Conservation (phyloP, 2,329 filamentous ascomycete species). For the Periconia macrospinosa region DNA sequence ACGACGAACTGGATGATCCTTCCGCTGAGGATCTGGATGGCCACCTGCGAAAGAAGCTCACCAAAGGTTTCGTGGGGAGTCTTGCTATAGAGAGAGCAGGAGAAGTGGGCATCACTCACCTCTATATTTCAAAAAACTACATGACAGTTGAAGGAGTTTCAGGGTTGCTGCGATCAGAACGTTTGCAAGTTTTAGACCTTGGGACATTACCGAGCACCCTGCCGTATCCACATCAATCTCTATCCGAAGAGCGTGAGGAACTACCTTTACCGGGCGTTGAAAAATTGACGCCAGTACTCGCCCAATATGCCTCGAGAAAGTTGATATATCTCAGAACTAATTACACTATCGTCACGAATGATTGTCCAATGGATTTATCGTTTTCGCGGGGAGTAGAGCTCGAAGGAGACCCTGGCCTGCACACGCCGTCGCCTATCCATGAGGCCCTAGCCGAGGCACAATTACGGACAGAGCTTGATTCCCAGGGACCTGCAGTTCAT, state of each 20-base stretch:
- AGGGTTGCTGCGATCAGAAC: conserved; percentile 54
- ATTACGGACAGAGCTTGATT: conserved; percentile 24
- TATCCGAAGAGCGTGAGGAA: conserved; percentile 25
- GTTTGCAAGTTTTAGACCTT: conserved; percentile 59
- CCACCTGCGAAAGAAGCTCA: conserved; percentile 48
- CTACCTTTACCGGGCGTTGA: conserved; percentile 52
- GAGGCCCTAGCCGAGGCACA: conserved; percentile 27
- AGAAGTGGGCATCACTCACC: conserved; percentile 60
- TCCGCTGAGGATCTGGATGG: conserved; percentile 54
- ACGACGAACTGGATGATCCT: conserved; percentile 34
- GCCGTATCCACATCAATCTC: conserved; percentile 18
- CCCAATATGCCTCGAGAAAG: conserved; percentile 49
- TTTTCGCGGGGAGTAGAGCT: conserved; percentile 30
- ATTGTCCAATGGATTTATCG: conserved; percentile 24
- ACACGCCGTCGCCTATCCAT: conserved; percentile 21
- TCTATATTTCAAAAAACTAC: conserved; percentile 60
- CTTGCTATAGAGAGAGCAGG: conserved; percentile 59
- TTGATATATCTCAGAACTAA: conserved; percentile 60
- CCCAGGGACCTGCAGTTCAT: conserved; percentile 15
- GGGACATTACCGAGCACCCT: conserved; percentile 48
- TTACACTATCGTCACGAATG: conserved; percentile 57
- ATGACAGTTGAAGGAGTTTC: conserved; percentile 60
- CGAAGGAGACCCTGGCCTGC: conserved; percentile 20
- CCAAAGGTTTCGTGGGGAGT: conserved; percentile 50
- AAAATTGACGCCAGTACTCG: conserved; percentile 57